Evolutionary conservation across 495 filamentous ascomycete species (phyloP), one percentile per base, ranked within the genome.

Genomic region (Neurospora sp.): DNA sequence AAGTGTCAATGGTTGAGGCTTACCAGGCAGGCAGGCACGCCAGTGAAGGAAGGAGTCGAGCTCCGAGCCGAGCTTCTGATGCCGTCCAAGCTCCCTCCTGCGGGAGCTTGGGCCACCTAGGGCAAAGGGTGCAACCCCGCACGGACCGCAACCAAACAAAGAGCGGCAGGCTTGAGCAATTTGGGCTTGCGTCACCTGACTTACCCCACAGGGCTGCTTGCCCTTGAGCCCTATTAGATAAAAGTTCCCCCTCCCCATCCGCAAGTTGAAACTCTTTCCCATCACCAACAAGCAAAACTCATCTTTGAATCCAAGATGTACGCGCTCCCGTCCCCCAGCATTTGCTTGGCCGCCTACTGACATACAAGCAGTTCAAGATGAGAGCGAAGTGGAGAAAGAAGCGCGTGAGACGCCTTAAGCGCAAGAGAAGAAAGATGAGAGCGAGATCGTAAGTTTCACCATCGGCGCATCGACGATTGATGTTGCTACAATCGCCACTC

Each of bases 381-480:
- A 94, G 94, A 94, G 93, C 93, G 79, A 97, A 97, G 88, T 97
- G 94, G 94, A 94, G 94, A 89, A 98, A 98, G 92, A 98, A 98
- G 94, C 89, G 94, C 82, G 93, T 96, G 87, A 91, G 94, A 76
- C 91, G 94, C 85, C 92, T 98, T 85, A 98, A 98, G 91, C 90
- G 93, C 84, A 98, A 98, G 94, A 91, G 94, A 85, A 95, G 94
- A 93, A 98, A 98, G 94, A 96, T 94, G 86, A 91, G 94, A 82
- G 94, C 94, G 77, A 87, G 94, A 87, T 91, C 88, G 94, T 97
- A 88, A 87, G 91, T 85, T 70, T 69, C 40, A 40, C 70, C 76
- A 77, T 41, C 3, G 78, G 14, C 35, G 48, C 35, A 38, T 66
- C 41, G 39, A 68, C 40, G 44, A 12, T 35, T 35, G 53, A 61